Percentiles rank a stretch among this genome's conserved stretches.
phyloP scores from a whole-genome alignment of 768 basidiomycete species.

The Mycena filopes region DNA sequence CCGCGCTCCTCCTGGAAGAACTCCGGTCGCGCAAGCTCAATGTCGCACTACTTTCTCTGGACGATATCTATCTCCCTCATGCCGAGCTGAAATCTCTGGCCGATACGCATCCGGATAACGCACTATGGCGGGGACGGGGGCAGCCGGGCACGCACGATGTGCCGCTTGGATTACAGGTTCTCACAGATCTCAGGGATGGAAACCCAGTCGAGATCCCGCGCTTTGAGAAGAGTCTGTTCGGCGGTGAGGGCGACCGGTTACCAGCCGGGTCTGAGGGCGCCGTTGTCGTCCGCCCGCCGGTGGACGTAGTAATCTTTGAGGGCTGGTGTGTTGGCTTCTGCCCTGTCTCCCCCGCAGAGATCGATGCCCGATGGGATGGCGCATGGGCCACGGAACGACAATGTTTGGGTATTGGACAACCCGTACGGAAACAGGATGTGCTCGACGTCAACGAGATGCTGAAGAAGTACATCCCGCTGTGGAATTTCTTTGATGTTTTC shows the following conservation, averaged over 20 bases:
- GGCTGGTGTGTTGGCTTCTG: conserved; percentile 96
- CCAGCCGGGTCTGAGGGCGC: conserved; percentile 52
- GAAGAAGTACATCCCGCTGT: conserved; percentile 69
- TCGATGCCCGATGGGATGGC: conserved; percentile 65
- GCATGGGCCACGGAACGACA: conserved; percentile 52
- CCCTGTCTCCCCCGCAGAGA: conserved; percentile 61
- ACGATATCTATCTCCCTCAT: conserved; percentile 89
- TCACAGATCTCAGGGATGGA: conserved; percentile 59
- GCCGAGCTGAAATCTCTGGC: conserved; percentile 67
- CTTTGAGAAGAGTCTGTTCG: conserved; percentile 88
- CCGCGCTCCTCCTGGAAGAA: conserved; percentile 61
- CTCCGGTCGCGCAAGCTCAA: conserved; percentile 59
- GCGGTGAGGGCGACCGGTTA: conserved; percentile 87
- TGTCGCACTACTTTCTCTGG: conserved; percentile 77
- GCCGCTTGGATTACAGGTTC: conserved; percentile 63
- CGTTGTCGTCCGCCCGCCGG: conserved; percentile 52
- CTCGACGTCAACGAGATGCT: conserved; percentile 72
- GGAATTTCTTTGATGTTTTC: conserved; percentile 77
- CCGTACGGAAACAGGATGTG: conserved; percentile 61
- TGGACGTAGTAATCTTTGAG: conserved; percentile 90
- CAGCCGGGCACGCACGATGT: conserved; percentile 95
- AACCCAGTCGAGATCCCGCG: conserved; percentile 72
- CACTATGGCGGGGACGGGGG: conserved; percentile 83
- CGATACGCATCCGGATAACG: conserved; percentile 63
- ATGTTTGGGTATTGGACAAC: conserved; percentile 49